Base-by-base conservation (phyloP, 371 early-diverging fungal species). In the Syncephalastrum contaminatum region DNA sequence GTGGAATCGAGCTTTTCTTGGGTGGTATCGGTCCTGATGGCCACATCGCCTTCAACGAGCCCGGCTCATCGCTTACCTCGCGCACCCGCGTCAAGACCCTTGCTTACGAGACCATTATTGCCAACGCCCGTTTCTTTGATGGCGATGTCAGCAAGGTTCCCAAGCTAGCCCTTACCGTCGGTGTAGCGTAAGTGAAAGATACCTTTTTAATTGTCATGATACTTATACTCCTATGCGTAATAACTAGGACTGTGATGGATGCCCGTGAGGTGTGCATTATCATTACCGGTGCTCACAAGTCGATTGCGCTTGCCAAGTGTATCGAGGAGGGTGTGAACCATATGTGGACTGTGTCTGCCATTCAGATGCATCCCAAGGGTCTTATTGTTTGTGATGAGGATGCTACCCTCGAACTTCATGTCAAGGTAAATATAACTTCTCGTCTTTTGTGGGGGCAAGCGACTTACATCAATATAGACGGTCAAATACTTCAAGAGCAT, bases 401-500 rank as follows among this genome's bases (percentile, higher is more conserved):
- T 55, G 88, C 91, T 12, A 90, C 90, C 0, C 65, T 89, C 49
- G 91, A 91, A 66, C 77, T 91, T 43, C 90, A 91, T 50, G 91
- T 91, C 54, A 91, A 91, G 36, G 36, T 30, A 30, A 30, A 25
- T 25, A 25, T 4, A 25, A 25, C 4, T 2, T n/a, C n/a, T n/a
- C n/a, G n/a, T n/a, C n/a, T n/a, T n/a, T n/a, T n/a, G n/a, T n/a
- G n/a, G n/a, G 36, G 10, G 36, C 36, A 30, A 30, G 36, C 10
- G 12, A 30, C 36, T 30, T 30, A 30, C 12, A 30, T 12, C 10
- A 30, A 54, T 5, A 36, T 46, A 72, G 81, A 93, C 93, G 25
- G 93, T 93, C 60, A 88, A 89, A 70, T 92, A 93, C 72, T 93
- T 92, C 77, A 91, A 91, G 72, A 86, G 87, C 48, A 93, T 93